Conservation (phyloP, 2,329 filamentous ascomycete genomes). For the Arthroderma uncinatum region DNA sequence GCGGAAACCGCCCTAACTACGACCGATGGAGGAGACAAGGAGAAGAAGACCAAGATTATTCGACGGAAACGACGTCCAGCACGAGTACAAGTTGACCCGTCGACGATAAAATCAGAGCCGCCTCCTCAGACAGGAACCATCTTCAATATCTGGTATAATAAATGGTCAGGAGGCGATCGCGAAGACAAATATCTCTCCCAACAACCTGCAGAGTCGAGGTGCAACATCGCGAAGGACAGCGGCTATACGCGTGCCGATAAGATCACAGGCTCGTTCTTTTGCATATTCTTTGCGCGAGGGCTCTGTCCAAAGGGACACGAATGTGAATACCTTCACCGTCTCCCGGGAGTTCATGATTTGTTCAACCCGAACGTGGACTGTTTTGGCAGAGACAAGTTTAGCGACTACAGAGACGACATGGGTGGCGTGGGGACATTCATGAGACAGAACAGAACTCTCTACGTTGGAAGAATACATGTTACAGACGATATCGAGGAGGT, state of each 20-base stretch:
- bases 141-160: constrained; percentile 99
- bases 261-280: constrained; percentile 75
- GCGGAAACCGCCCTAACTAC: constrained; percentile 18
- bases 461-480: constrained; percentile 87
- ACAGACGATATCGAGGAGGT: constrained; percentile 96
- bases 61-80: constrained; percentile 84
- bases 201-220: constrained; percentile 69
- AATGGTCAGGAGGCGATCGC: constrained; percentile 90
- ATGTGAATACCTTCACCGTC: constrained; percentile 84
- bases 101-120: constrained; percentile 68
- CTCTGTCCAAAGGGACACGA: constrained; percentile 75
- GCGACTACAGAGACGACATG: constrained; percentile 94
- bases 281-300: constrained; percentile 79
- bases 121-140: constrained; percentile 88
- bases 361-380: constrained; percentile 93
- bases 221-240: constrained; percentile 69
- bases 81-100: constrained; percentile 78
- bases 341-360: constrained; percentile 76
- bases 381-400: constrained; percentile 86
- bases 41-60: constrained; percentile 71
- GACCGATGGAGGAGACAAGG: constrained; percentile 24
- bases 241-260: constrained; percentile 71
- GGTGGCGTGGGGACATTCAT: constrained; percentile 90
- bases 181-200: constrained; percentile 84
- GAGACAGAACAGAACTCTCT: constrained; percentile 86